A percentile compares a stretch with the other conserved stretches of the same genome.
Evolutionary conservation across 176 grass and related monocot species (phyloP).

Genomic region (Eremochloa ophiuroides): DNA sequence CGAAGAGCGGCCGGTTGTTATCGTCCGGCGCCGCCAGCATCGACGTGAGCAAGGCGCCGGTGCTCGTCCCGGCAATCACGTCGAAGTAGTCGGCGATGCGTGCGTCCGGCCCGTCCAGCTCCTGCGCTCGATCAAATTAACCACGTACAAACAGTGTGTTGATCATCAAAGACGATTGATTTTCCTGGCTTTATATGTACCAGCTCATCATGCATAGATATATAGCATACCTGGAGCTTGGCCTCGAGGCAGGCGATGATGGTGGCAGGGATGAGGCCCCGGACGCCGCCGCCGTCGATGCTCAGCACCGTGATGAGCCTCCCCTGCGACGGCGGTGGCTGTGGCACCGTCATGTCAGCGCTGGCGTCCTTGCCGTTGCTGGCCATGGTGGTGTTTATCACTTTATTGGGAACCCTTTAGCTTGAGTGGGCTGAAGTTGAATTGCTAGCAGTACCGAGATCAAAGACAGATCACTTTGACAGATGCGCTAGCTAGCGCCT

Average conservation of each 20-base stretch:
- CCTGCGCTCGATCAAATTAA: constrained; percentile 16
- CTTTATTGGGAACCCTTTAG: no score
- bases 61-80: constrained; percentile 62
- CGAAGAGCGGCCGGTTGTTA: constrained; percentile 46
- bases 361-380: not conserved
- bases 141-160: no score
- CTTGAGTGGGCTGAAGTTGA: no score
- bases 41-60: constrained; percentile 46
- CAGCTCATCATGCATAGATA: no score
- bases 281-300: constrained; percentile 74
- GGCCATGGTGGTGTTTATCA: no score
- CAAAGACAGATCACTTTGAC: no score
- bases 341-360: not conserved
- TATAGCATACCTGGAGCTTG: constrained; percentile 43
- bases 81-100: constrained; percentile 68
- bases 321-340: constrained; percentile 32
- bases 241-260: constrained; percentile 54
- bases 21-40: constrained; percentile 57
- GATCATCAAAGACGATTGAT: no score
- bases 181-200: no score
- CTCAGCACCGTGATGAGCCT: constrained; percentile 54
- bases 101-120: constrained; percentile 52
- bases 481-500: no score
- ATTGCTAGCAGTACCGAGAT: no score
- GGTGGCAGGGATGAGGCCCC: constrained; percentile 57